Conservation (phyloP, 2,329 filamentous ascomycete genomes). For the Aspergillus sp. region DNA sequence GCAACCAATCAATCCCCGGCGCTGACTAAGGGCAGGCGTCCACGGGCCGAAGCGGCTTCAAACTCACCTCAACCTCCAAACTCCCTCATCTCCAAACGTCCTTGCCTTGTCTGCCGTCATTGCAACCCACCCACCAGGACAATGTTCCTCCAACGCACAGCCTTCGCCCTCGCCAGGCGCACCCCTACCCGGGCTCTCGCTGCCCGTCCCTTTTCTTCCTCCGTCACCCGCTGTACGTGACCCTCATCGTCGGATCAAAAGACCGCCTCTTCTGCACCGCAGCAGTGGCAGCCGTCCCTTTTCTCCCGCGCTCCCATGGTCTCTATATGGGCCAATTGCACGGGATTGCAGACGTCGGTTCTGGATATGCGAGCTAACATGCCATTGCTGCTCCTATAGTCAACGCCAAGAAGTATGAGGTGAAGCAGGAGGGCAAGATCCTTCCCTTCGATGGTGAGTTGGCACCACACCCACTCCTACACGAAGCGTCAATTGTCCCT, state of each 20-base stretch:
- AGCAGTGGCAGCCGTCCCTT: constrained; percentile 22
- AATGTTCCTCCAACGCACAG: constrained; percentile 53
- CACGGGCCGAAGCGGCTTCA: constrained; percentile 43
- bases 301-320: constrained; percentile 26
- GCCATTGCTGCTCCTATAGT: constrained; percentile 25
- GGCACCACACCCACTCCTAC: constrained; percentile 9
- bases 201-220: constrained; percentile 49
- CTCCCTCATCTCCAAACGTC: constrained; percentile 33
- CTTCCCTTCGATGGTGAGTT: constrained; percentile 49
- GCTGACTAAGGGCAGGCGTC: constrained; percentile 29
- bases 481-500: constrained; percentile 18
- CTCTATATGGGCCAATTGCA: constrained; percentile 1
- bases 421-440: constrained; percentile 46
- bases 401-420: constrained; percentile 44
- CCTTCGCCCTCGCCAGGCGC: constrained; percentile 49
- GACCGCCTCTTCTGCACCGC: constrained; percentile 15
- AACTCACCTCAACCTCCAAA: constrained; percentile 42
- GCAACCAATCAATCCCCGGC: constrained; percentile 26
- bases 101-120: constrained; percentile 27
- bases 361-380: constrained; percentile 26
- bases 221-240: constrained; percentile 50
- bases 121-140: constrained; percentile 29
- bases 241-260: constrained; percentile 27
- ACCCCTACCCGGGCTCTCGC: constrained; percentile 45
- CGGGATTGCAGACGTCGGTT: background rate